Evolutionary conservation across 306 rosid genomes (phyloP), one percentile per base, ranked within the genome.

Genomic region (Medicago lupulina): DNA sequence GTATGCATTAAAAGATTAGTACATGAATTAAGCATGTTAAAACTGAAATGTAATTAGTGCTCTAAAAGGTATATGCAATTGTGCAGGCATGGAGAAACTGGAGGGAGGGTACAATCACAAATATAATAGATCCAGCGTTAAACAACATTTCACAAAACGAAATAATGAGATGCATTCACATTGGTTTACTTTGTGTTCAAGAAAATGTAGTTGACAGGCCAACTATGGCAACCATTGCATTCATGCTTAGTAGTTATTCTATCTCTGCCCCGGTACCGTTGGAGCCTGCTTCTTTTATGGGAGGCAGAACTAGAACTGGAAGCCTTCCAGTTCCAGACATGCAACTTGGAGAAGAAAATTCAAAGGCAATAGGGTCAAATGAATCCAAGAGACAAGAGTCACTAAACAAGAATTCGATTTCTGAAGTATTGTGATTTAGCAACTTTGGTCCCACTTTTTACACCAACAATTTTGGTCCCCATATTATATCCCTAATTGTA

Each of bases 91-190:
- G 57, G 9, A 50, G 57, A 50, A 50, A 50, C 57, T 50, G 57
- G 9, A 50, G 21, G 3, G 57, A 50, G 19, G 57, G 57, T 50
- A 50, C 64, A 50, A n/a, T 50, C 10, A 50, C 21, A 50, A n/a
- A 79, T 71, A 60, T 85, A 10, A 17, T 87, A 62, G 91, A 87
- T 77, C 80, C 80, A 3, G n/a, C 59, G 44, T 15, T 84, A 67
- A 54, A 17, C 43, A 31, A 18, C 7, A 49, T 76, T 43, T 43
- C 72, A 5, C 54, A 14, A 38, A 43, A 18, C 44, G 47, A 43
- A 43, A 70, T 81, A 10, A 75, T 71, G 57, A 86, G 86, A 80
- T 87, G 89, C 81, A 80, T 86, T 36, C 90, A 86, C 57, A 79
- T 89, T 34, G 88, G 90, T 0, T 54, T 89, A 15, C 18, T 5